Conservation (phyloP, 2,329 filamentous ascomycete species). For the Davidsoniella virescens region DNA sequence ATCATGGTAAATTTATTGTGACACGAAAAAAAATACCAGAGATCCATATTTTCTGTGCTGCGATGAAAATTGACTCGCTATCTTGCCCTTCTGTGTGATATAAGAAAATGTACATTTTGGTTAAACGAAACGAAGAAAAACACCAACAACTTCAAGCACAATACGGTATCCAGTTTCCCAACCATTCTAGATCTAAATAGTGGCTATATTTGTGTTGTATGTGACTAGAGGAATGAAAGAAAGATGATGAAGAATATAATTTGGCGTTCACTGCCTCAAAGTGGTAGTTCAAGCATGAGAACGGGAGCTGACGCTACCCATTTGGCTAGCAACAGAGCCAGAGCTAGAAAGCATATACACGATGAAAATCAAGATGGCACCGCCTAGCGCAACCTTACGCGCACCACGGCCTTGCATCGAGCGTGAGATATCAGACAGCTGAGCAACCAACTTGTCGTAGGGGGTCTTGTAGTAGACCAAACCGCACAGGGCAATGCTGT, state of each 20-base stretch:
- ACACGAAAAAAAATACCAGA: no score
- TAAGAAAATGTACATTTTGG: neutral
- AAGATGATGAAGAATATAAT: no score
- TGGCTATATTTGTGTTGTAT: no score
- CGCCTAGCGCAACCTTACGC: constrained; percentile 6
- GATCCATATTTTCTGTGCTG: no score
- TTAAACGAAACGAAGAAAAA: neutral
- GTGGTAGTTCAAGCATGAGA: neutral
- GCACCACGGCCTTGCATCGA: constrained; percentile 19
- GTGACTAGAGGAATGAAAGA: no score
- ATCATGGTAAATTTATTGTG: no score
- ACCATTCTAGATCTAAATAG: no score
- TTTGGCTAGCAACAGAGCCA: neutral
- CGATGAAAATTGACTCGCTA: no score
- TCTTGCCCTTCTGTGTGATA: no score
- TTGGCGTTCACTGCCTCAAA: no score
- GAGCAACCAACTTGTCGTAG: constrained; percentile 58
- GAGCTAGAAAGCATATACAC: constrained; percentile 8
- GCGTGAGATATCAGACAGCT: constrained; percentile 47
- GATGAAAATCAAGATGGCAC: neutral
- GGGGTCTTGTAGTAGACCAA: constrained; percentile 70
- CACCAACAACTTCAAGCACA: neutral
- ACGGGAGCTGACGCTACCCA: neutral
- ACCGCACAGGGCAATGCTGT: constrained; percentile 61
- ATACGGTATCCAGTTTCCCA: no score